Evolutionary conservation across 768 basidiomycete species (phyloP), one percentile per base, ranked within the genome.

Genomic region (Dendrothele bispora): DNA sequence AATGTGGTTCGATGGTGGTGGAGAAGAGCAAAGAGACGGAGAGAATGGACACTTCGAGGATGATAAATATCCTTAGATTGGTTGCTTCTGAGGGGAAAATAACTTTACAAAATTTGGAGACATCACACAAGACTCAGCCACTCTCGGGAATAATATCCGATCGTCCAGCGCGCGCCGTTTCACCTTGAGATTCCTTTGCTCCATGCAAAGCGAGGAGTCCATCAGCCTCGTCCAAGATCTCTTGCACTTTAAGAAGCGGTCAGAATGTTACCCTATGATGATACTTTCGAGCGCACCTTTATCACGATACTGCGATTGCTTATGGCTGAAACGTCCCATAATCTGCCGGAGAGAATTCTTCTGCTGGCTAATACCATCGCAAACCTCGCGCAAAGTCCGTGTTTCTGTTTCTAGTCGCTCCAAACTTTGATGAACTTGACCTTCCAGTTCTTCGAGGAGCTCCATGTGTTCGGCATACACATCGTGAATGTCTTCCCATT

Each of bases 391-490:
- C 8, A 79, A 60, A 47, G 74, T 69, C 44, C 72, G 71, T 26
- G 72, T 69, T 58, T 79, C 76, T 14, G 64, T 61, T 27, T 69
- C 71, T 24, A 78, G 61, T 27, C 70, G 63, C 20, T 70, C 67
- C 29, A 78, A 51, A 24, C 71, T 70, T 57, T 73, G 65, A 43
- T 65, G 62, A 35, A 87, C 80, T 45, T 80, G 78, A 25, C 72
- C 63, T 41, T 83, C 82, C 21, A 87, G 66, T 25, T 59, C 68
- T 50, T 77, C 79, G 48, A 88, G 73, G 21, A 79, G 79, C 35
- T 73, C 66, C 51, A 88, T 76, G 61, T 88, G 83, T 49, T 82
- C 80, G 38, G 78, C 62, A 58, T 86, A 87, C 28, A 70, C 74
- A 49, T 67, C 65, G 40, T 81, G 76, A 47, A 81, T 65, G 52